Evolutionary conservation across 768 basidiomycete species (phyloP).

Genomic region (Kwoniella mangroviensis): DNA sequence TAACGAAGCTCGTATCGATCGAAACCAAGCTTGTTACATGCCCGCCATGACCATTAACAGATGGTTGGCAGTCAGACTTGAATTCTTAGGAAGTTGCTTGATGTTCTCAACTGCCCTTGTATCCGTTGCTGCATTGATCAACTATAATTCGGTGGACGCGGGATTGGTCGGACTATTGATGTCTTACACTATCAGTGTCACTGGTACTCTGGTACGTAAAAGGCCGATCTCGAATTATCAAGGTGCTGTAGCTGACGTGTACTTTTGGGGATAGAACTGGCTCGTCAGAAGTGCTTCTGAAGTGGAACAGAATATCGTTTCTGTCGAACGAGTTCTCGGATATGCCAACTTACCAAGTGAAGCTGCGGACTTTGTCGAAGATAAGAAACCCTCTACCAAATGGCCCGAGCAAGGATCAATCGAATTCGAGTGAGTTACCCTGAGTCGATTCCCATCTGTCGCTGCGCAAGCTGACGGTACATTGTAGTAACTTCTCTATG

Average conservation of each 20-base stretch:
- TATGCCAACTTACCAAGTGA: slow-evolving; percentile 53
- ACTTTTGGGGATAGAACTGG: slow-evolving; percentile 47
- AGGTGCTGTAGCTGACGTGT: neutral
- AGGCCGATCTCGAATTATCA: neutral
- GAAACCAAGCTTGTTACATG: slow-evolving; percentile 78
- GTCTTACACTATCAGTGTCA: slow-evolving; percentile 81
- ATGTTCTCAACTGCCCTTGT: slow-evolving; percentile 73
- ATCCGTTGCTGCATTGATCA: slow-evolving; percentile 72
- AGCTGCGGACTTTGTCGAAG: slow-evolving; percentile 52
- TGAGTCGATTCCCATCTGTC: neutral
- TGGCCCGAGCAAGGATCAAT: slow-evolving; percentile 54
- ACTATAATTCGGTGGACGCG: slow-evolving; percentile 75
- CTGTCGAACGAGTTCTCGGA: slow-evolving; percentile 56
- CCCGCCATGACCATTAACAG: slow-evolving; percentile 64
- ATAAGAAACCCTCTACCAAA: slow-evolving; percentile 43
- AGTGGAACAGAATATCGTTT: slow-evolving; percentile 58
- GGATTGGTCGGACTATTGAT: slow-evolving; percentile 85
- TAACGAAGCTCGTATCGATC: slow-evolving; percentile 68
- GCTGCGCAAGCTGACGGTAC: neutral
- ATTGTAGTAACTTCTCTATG: slow-evolving; percentile 51
- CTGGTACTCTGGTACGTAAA: slow-evolving; percentile 71
- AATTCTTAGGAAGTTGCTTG: slow-evolving; percentile 79
- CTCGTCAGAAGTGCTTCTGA: slow-evolving; percentile 56
- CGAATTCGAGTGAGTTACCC: slow-evolving; percentile 47
- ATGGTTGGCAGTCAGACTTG: slow-evolving; percentile 83